Evolutionary conservation across 805 yeast species (phyloP).

Genomic region (Scheffersomyces lignosus): DNA sequence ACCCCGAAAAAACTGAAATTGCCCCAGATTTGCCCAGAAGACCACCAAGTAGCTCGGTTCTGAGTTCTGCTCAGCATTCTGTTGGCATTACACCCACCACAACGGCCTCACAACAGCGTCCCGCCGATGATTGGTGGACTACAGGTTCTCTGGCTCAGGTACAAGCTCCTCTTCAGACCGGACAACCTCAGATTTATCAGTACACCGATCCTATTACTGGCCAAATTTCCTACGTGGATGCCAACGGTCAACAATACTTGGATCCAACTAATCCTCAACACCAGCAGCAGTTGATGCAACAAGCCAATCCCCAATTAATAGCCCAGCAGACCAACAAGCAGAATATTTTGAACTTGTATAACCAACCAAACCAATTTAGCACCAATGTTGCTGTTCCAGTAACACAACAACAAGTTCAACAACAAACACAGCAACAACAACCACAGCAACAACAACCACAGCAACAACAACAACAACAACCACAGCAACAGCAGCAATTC

Average conservation of each 20-base stretch:
- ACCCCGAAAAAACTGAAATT: slow-evolving; percentile 36
- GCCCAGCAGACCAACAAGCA: slow-evolving; percentile 35
- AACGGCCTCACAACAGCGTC: slow-evolving; percentile 7
- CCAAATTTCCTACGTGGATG: slow-evolving; percentile 62
- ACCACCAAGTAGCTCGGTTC: slow-evolving; percentile 9
- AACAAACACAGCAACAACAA: slow-evolving; percentile 6
- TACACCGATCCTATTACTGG: slow-evolving; percentile 75
- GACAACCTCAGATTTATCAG: slow-evolving; percentile 56
- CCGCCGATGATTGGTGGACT: slow-evolving; percentile 35
- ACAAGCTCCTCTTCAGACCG: slow-evolving; percentile 8
- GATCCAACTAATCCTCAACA: slow-evolving; percentile 49
- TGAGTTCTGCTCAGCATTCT: slow-evolving; percentile 32
- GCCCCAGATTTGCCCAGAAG: slow-evolving; percentile 52
- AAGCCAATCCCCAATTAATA: slow-evolving; percentile 21
- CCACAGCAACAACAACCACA: slow-evolving; percentile 8
- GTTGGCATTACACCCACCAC: slow-evolving; percentile 13
- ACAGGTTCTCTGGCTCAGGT: slow-evolving; percentile 9
- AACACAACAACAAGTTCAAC: slow-evolving; percentile 10
- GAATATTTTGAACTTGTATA: slow-evolving; percentile 41
- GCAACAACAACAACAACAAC: slow-evolving; percentile 6
- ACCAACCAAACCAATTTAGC: slow-evolving; percentile 32
- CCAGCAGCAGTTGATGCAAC: slow-evolving; percentile 35
- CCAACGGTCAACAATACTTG: slow-evolving; percentile 63
- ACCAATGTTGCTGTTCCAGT: slow-evolving; percentile 28
- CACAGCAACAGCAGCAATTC: slow-evolving; percentile 2